Evolutionary conservation across 1,139 yeast genomes (phyloP), one percentile per base, ranked within the genome.

Genomic region (Trichomonascaceae sp.): DNA sequence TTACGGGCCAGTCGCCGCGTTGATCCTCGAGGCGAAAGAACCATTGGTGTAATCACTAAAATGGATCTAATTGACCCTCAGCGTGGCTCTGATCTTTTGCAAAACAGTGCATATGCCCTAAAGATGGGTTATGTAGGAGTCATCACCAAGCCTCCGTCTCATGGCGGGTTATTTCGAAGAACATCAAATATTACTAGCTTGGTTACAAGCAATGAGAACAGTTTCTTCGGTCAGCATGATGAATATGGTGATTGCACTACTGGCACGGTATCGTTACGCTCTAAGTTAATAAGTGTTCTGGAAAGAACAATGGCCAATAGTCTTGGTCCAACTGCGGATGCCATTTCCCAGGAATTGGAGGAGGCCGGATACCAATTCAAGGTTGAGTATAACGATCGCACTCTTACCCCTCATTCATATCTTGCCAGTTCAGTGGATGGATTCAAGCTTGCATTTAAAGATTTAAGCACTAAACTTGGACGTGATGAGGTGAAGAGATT

Each of bases 81-180:
- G 52, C 71, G 77, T 20, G 99, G 96, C 0, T 79, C 81, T 49
- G 77, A 75, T 8, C 81, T 88, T 39, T 74, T 95, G 55, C 78
- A 80, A 39, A 91, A 93, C 70, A 82, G 79, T 58, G 87, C 85
- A 64, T 95, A 93, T 63, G 98, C 99, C 0, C 75, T 95, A 57
- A 83, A 79, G 63, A 87, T 93, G 95, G 99, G 99, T 0, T 95
- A 95, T 67, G 98, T 95, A 38, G 99, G 99, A 53, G 99, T 95
- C 15, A 85, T 95, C 18, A 89, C 98, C 2, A 85, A 82, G 61
- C 80, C 89, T 0, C 95, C 96, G 1, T 51, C 61, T 12, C 61
- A 63, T 15, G 57, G 66, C n/a, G 70, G 74, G 1, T 59, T 72
- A 45, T 69, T 65, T 57, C 58, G 66, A 49, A 55, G 58, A 51